A percentile compares a stretch with the other conserved stretches of the same genome.
These are phyloP conservation scores for Fusarium udum DNA, from an alignment of 2,329 filamentous ascomycete species.

Conservation along the genomic window DNA sequence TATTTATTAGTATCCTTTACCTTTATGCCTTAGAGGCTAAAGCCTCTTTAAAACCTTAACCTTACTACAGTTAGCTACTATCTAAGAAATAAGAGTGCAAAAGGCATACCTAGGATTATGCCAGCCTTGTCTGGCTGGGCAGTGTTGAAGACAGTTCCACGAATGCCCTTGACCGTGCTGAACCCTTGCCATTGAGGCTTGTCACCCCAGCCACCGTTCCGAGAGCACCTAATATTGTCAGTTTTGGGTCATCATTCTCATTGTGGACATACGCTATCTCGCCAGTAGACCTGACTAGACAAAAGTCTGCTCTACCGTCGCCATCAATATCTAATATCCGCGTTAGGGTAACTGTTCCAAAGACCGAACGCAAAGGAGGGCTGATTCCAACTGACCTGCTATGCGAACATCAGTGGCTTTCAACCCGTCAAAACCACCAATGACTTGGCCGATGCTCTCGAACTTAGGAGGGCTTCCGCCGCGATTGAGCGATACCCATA, in stretches of 20 bases:
- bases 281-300: neutral
- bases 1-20: no score
- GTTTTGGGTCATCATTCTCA: no score
- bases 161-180: neutral
- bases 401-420: neutral
- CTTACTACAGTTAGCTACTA: no score
- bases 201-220: neutral
- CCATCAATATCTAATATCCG: neutral
- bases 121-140: neutral
- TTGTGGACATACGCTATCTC: neutral
- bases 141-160: neutral
- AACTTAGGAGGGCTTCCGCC: neutral
- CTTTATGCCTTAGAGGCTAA: no score
- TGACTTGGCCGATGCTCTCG: neutral
- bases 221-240: neutral
- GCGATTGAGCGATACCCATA: neutral
- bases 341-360: neutral
- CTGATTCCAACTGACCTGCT: neutral
- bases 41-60: no score
- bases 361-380: accelerated
- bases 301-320: neutral
- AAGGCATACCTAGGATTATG: neutral
- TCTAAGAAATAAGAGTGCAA: no score
- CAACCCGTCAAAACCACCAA: neutral
- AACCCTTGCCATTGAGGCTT: neutral